Evolutionary conservation across 2,329 filamentous ascomycete genomes (phyloP), one percentile per base, ranked within the genome.

Genomic region (Beauveria sp.): DNA sequence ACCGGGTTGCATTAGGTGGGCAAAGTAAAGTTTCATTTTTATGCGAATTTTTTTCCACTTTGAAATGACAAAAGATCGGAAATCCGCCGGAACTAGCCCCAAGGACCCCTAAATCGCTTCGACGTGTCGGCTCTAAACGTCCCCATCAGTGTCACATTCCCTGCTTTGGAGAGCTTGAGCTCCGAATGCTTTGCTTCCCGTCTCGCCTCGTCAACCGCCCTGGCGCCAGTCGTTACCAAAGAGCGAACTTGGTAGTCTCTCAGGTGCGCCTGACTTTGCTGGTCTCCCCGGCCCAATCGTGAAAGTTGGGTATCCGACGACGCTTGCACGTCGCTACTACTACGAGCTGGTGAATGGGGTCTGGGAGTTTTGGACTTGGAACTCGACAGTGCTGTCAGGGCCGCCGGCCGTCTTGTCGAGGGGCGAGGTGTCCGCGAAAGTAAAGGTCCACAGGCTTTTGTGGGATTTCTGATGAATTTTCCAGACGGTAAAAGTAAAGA

Each of bases 401-500:
- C 56, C 55, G 28, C 20, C 24, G 42, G 61, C 18, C 42, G 34
- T n/a, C 31, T 24, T 38, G 34, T 42, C 22, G 38, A 40, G 7
- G 51, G 12, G 18, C 52, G 51, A 26, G 51, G 26, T 6, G 26
- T 40, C 5, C 49, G 46, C 45, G 61, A 48, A 16, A 22, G 18
- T 5, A 16, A 16, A 10, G 61, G 31, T 8, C 55, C 43, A 5
- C 12, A 24, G 5, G 31, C 42, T 14, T 14, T 60, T 6, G 31
- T 43, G 2, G 49, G 69, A 50, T 69, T 69, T 12, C 69, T 68
- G 7, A 76, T 67, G 7, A 72, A 68, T 26, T 70, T 75, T 5
- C 76, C 74, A 0, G 75, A 77, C 0, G 74, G 70, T 1, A 77
- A 62, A 3, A 69, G 68, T 0, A 77, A 58, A 3, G 71, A 71